Percentiles rank a stretch among this genome's conserved stretches.
Evolutionary conservation across 495 filamentous ascomycete species (phyloP).

Genomic region (Mytilinidion resinicola): DNA sequence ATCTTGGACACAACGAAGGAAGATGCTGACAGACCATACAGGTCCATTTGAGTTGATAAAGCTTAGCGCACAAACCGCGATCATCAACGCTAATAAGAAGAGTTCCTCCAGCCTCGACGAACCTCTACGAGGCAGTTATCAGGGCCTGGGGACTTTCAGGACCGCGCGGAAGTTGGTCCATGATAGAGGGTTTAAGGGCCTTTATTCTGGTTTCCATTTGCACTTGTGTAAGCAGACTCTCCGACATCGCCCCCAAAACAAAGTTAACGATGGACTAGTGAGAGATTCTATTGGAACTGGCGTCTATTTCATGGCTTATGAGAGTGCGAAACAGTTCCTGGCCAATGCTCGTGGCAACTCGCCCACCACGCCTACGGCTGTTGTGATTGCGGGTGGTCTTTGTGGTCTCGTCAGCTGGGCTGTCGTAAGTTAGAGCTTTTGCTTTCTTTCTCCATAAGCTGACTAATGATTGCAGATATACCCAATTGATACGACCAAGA

Average conservation of each 20-base stretch:
- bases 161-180: constrained; percentile 73
- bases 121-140: constrained; percentile 58
- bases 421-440: constrained; percentile 48
- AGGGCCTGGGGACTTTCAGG: constrained; percentile 72
- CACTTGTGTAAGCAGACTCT: constrained; percentile 60
- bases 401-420: constrained; percentile 81
- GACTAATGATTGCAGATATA: constrained; percentile 45
- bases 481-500: constrained; percentile 78
- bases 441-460: background rate
- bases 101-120: constrained; percentile 45
- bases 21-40: constrained; percentile 31
- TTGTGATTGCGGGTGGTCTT: constrained; percentile 65
- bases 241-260: background rate
- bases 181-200: constrained; percentile 66
- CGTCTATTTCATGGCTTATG: constrained; percentile 89
- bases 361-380: constrained; percentile 65
- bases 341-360: constrained; percentile 64
- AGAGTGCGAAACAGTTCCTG: constrained; percentile 79
- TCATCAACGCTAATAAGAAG: constrained; percentile 67
- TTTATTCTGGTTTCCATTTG: constrained; percentile 81
- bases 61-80: constrained; percentile 79
- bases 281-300: constrained; percentile 84
- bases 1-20: background rate
- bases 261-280: constrained; percentile 37
- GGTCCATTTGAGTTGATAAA: constrained; percentile 94